A percentile compares a stretch with the other conserved stretches of the same genome.
These are phyloP conservation scores for Populus alba DNA, from an alignment of 345 rosid genomes.

Conservation along the genomic window DNA sequence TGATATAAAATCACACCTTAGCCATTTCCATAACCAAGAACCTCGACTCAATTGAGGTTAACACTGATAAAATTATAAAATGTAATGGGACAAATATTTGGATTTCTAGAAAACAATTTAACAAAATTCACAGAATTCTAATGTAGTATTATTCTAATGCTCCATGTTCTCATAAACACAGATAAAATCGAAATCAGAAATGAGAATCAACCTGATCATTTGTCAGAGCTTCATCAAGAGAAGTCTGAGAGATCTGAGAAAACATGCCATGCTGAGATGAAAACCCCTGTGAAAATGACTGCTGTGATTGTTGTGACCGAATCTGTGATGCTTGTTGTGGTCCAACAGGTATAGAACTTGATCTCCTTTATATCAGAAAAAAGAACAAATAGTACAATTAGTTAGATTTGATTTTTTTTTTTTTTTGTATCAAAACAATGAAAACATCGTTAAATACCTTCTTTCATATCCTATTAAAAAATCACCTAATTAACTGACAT, in stretches of 20 bases:
- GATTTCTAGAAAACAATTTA: not conserved
- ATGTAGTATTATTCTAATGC: not conserved
- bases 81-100: not conserved
- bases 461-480: not conserved
- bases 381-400: not conserved
- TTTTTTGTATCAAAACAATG: not conserved
- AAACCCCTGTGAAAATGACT: constrained; percentile 80
- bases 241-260: constrained; percentile 79
- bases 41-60: not conserved
- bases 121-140: not conserved
- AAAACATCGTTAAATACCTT: not conserved
- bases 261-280: constrained; percentile 76
- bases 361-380: constrained; percentile 46
- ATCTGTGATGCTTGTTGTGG: constrained; percentile 66
- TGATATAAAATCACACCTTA: not conserved
- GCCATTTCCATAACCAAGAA: not conserved
- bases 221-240: constrained; percentile 53
- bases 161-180: not conserved
- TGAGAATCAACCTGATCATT: constrained; percentile 55
- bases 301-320: constrained; percentile 70
- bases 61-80: not conserved
- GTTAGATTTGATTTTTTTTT: not conserved
- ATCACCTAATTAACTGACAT: not conserved
- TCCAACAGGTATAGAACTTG: constrained; percentile 39
- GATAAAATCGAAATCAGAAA: constrained; percentile 7